Conservation (phyloP, 768 basidiomycete species). For the Hygrocybe punicea region DNA sequence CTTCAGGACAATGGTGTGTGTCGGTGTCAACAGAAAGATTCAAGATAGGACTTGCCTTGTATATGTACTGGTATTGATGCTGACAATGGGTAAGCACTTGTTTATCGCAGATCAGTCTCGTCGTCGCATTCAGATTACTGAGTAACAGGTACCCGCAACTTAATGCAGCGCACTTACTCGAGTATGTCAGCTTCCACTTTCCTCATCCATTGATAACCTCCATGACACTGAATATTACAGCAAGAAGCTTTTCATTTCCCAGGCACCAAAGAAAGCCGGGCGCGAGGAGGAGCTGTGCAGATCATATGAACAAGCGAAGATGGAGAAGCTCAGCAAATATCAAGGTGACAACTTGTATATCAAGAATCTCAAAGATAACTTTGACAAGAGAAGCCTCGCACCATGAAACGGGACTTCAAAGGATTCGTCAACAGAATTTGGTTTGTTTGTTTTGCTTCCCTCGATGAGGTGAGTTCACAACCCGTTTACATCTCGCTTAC, state of each 20-base stretch:
- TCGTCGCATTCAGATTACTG: too few species aligned
- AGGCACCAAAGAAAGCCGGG: constrained; percentile 98
- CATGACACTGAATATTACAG: constrained; percentile 83
- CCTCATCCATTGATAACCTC: constrained; percentile 84
- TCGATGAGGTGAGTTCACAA: too few species aligned
- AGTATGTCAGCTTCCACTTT: too few species aligned
- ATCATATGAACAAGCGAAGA: constrained; percentile 91
- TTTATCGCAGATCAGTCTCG: background rate
- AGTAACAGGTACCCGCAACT: too few species aligned
- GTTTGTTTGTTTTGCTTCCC: constrained; percentile 97
- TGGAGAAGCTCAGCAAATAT: constrained; percentile 97
- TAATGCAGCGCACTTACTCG: too few species aligned
- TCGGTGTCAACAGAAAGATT: background rate
- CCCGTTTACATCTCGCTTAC: too few species aligned
- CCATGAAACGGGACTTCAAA: too few species aligned
- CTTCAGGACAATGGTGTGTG: too few species aligned
- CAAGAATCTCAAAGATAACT: constrained; percentile 98
- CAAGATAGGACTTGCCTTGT: background rate
- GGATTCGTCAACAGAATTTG: too few species aligned
- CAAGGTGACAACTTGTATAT: constrained; percentile 99
- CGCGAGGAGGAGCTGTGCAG: constrained; percentile 94
- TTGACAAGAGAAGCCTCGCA: constrained; percentile 98
- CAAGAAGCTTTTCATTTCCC: constrained; percentile 89
- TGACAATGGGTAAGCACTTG: too few species aligned
- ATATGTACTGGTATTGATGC: too few species aligned